Conservation (phyloP, 768 basidiomycete genomes). For the Lactarius tabidus region DNA sequence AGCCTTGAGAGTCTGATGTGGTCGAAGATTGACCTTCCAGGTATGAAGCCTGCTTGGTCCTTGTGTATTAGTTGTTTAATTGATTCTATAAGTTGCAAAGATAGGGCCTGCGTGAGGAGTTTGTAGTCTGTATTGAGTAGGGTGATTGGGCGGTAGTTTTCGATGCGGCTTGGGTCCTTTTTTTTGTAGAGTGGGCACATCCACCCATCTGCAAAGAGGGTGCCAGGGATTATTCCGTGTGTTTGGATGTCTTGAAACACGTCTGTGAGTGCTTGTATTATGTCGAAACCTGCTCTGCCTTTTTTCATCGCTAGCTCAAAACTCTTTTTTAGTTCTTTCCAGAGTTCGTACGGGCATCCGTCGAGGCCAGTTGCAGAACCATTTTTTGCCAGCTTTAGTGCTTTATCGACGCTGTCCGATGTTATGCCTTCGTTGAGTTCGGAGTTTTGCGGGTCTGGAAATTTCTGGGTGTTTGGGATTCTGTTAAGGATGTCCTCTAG, state of each 20-base stretch:
- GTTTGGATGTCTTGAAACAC: background rate
- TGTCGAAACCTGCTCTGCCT: background rate
- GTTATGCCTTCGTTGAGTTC: too few relatives aligned
- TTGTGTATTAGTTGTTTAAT: background rate
- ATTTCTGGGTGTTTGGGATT: fast-evolving
- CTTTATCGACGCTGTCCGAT: background rate
- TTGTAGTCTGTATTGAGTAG: too few relatives aligned
- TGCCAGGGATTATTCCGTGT: background rate
- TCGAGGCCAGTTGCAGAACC: conserved; percentile 1
- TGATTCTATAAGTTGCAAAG: too few relatives aligned
- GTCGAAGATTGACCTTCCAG: background rate
- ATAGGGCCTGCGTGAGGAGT: too few relatives aligned
- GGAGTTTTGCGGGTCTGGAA: background rate
- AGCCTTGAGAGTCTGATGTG: background rate
- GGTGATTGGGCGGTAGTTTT: too few relatives aligned
- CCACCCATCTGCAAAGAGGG: background rate
- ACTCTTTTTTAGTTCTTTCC: background rate
- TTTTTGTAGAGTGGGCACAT: too few relatives aligned
- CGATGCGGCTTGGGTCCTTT: too few relatives aligned
- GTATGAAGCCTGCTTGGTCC: conserved; percentile 14
- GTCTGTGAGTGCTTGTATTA: background rate
- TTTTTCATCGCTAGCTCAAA: background rate
- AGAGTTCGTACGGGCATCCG: conserved; percentile 17
- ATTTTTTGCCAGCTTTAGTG: background rate
- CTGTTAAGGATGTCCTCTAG: too few relatives aligned